Percentiles rank a stretch among this genome's conserved stretches.
Evolutionary conservation across 805 yeast genomes (phyloP).

Genomic region (Yamadazyma scolyti): DNA sequence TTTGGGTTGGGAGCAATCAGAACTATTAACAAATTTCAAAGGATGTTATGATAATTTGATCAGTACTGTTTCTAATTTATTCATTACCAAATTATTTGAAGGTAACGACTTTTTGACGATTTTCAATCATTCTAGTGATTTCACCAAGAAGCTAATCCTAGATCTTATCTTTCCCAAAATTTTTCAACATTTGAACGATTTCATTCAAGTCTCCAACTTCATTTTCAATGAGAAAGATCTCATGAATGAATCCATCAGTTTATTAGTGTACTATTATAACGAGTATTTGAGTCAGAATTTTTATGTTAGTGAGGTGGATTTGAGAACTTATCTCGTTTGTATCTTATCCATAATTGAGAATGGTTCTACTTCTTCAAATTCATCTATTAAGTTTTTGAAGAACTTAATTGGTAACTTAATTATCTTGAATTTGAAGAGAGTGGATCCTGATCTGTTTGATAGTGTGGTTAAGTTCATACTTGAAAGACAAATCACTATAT

Average conservation of each 20-base stretch:
- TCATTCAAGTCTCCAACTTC: constrained; percentile 28
- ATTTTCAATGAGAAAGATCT: constrained; percentile 32
- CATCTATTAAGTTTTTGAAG: constrained; percentile 15
- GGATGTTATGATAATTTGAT: constrained; percentile 23
- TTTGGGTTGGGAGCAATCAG: constrained; percentile 19
- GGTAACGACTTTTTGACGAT: constrained; percentile 18
- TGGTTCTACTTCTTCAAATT: constrained; percentile 7
- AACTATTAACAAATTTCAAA: constrained; percentile 13
- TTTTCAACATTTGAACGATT: constrained; percentile 32
- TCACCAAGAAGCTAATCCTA: constrained; percentile 30
- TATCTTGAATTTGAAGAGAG: constrained; percentile 18
- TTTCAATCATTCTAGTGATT: constrained; percentile 26
- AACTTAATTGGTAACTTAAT: constrained; percentile 20
- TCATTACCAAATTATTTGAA: constrained; percentile 26
- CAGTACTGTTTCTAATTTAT: constrained; percentile 30
- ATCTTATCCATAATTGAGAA: constrained; percentile 29
- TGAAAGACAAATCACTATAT: constrained; percentile 30
- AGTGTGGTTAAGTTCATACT: constrained; percentile 24
- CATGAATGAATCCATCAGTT: constrained; percentile 18
- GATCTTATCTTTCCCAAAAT: constrained; percentile 33
- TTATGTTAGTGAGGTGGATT: constrained; percentile 16
- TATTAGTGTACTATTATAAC: constrained; percentile 22
- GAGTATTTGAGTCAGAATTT: constrained; percentile 30
- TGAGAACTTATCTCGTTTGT: constrained; percentile 25
- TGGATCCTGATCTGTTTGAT: constrained; percentile 8